phyloP scores from a whole-genome alignment of 192 early-diverging fungal species.

The Podila clonocystis region DNA sequence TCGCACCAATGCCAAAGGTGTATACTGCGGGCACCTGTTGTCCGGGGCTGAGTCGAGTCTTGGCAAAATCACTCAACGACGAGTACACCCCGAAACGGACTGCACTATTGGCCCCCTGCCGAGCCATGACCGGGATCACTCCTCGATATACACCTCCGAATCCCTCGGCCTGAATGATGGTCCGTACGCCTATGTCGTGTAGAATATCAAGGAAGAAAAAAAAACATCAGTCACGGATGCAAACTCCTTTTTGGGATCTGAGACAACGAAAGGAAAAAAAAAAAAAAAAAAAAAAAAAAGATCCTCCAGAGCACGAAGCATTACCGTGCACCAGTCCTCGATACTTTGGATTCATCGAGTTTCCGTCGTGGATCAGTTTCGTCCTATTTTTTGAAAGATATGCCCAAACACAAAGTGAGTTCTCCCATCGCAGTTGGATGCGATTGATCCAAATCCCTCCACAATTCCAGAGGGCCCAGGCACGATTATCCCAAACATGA shows the following conservation, averaged over 20 bases:
- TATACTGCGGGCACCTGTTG: constrained; percentile 60
- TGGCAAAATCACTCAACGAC: constrained; percentile 59
- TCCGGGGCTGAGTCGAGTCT: constrained; percentile 24
- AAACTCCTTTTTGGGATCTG: no score
- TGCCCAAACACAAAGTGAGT: not conserved
- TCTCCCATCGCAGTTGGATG: not conserved
- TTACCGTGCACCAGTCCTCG: constrained; percentile 81
- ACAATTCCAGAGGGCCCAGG: not conserved
- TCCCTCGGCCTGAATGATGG: constrained; percentile 76
- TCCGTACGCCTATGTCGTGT: constrained; percentile 31
- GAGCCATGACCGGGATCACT: constrained; percentile 87
- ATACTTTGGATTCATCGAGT: constrained; percentile 74
- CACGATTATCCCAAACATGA: not conserved
- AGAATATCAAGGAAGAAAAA: not conserved
- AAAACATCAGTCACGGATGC: not conserved
- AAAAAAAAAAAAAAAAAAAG: no score
- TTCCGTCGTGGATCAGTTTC: constrained; percentile 92
- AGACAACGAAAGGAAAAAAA: no score
- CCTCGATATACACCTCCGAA: constrained; percentile 88
- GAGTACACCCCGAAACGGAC: constrained; percentile 91
- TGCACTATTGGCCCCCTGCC: constrained; percentile 95
- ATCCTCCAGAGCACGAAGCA: not conserved
- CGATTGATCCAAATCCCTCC: not conserved
- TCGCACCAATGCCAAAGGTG: constrained; percentile 78
- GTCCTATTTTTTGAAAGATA: constrained; percentile 61